Percentiles rank a stretch among this genome's conserved stretches.
Conservation (phyloP, 805 yeast species). For the Kodamaea restingae region DNA sequence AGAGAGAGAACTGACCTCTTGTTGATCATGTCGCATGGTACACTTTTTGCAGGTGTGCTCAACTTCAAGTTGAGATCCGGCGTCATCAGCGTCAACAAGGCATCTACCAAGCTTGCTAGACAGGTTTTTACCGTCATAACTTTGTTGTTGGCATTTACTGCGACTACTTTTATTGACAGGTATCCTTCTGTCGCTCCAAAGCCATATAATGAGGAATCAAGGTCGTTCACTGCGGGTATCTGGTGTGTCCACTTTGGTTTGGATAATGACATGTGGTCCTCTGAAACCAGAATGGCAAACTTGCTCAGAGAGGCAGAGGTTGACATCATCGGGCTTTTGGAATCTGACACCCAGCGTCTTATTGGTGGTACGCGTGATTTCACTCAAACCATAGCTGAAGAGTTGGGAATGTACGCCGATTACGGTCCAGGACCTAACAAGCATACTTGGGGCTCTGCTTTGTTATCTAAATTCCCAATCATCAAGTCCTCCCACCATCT, state of each 20-base stretch:
- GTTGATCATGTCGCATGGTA: slow-evolving; percentile 49
- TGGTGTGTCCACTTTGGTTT: slow-evolving; percentile 98
- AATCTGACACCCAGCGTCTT: slow-evolving; percentile 89
- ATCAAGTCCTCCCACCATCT: slow-evolving; percentile 85
- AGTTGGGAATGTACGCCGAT: slow-evolving; percentile 90
- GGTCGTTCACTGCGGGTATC: slow-evolving; percentile 86
- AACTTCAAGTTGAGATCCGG: slow-evolving; percentile 29
- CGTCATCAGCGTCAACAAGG: slow-evolving; percentile 2
- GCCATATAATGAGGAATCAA: slow-evolving; percentile 45
- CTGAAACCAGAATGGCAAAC: slow-evolving; percentile 84
- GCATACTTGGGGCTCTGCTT: slow-evolving; percentile 97
- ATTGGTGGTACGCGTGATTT: slow-evolving; percentile 95
- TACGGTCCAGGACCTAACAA: slow-evolving; percentile 97
- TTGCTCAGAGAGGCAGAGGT: slow-evolving; percentile 80
- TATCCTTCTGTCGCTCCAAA: slow-evolving; percentile 64
- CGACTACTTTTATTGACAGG: slow-evolving; percentile 55
- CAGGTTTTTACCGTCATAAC: slow-evolving; percentile 34
- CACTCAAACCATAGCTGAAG: slow-evolving; percentile 87
- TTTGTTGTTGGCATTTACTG: slow-evolving; percentile 47
- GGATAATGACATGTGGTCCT: slow-evolving; percentile 97
- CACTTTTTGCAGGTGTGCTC: slow-evolving; percentile 52
- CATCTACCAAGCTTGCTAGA: slow-evolving; percentile 18
- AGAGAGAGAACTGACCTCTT: slow-evolving; percentile 87
- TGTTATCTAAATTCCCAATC: slow-evolving; percentile 92
- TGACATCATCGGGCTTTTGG: slow-evolving; percentile 87